Evolutionary conservation across 1,284 basidiomycete genomes (phyloP).

Genomic region (Fistulinella cinereoalba): DNA sequence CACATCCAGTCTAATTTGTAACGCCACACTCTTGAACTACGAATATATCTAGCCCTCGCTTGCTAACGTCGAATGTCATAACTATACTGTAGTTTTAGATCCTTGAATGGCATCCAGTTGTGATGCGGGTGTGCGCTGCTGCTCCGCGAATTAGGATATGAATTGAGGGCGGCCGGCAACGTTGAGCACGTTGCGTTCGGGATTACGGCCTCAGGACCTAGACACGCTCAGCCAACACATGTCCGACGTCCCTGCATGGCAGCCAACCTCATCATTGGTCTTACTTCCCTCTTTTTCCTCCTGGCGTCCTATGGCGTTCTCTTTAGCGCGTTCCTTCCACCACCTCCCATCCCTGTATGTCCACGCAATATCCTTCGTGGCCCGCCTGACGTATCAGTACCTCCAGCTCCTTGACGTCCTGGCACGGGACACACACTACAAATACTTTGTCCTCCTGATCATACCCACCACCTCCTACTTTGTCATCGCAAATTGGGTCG

Average conservation of each 20-base stretch:
- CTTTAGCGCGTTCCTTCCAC: conserved; percentile 60
- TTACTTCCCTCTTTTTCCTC: conserved; percentile 52
- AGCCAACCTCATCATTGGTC: conserved; percentile 50
- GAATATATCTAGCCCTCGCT: conserved; percentile 19
- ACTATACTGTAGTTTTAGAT: conserved; percentile 33
- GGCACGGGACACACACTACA: conserved; percentile 79
- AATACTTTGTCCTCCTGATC: conserved; percentile 78
- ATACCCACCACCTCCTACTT: conserved; percentile 83
- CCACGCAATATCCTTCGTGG: not conserved
- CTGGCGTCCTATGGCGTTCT: conserved; percentile 62
- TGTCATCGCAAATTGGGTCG: conserved; percentile 95
- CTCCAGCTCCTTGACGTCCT: conserved; percentile 59
- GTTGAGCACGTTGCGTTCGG: conserved; percentile 23
- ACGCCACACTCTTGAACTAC: conserved; percentile 19
- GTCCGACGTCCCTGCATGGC: conserved; percentile 31
- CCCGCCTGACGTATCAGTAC: conserved; percentile 14
- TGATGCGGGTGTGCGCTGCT: not conserved
- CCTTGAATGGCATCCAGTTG: conserved; percentile 18
- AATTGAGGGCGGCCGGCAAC: not conserved
- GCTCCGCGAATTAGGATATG: conserved; percentile 9
- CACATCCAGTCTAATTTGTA: conserved; percentile 32
- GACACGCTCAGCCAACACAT: conserved; percentile 20
- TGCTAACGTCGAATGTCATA: conserved; percentile 10
- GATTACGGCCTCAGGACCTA: conserved; percentile 29
- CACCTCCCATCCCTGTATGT: conserved; percentile 50